Evolutionary conservation across 2,329 filamentous ascomycete genomes (phyloP), one percentile per base, ranked within the genome.

Genomic region (Phyllosticta citribraziliensis): DNA sequence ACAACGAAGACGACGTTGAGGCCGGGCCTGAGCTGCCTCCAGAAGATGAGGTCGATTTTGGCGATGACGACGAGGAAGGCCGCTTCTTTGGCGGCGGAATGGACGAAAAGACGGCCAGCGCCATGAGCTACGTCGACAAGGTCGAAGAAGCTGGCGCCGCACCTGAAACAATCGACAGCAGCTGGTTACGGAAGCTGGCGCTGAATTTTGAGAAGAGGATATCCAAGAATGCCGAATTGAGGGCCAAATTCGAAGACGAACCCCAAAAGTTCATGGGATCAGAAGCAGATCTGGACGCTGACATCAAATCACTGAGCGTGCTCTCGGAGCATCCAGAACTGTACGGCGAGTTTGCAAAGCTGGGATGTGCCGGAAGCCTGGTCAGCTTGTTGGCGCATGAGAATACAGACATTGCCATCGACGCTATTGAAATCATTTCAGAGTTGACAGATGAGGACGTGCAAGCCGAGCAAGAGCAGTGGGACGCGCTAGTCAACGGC

Each of bases 401-500:
- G 68, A 99, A 99, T 72, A 93, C 92, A 0, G 94, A 99, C 70
- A 95, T 99, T 65, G 91, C 94, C 11, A 96, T 97, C 67, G 89
- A 88, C 65, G 89, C 88, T 0, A 86, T 96, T 56, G 89, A 97
- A 76, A 89, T 97, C 55, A 84, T 99, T 57, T 87, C 85, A 61
- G 94, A 99, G 76, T 78, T 97, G 66, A 95, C 91, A 14, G 94
- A 97, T 68, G 92, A 99, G 71, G 93, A 97, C 70, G 90, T 96
- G 2, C 82, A 86, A 52, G 90, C 89, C 2, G 85, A 88, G 63
- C 86, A 91, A 67, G 84, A 84, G 60, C 86, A 97, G 68, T 97
- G 92, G 91, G 84, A 88, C 63, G 79, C 76, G 0, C 76, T 99
- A 9, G 90, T 92, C 0, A 76, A 81, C 64, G 80, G 82, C 1